These are phyloP conservation scores for Bruguiera sexangula DNA, from an alignment of 345 rosid species.

Conservation along the genomic window DNA sequence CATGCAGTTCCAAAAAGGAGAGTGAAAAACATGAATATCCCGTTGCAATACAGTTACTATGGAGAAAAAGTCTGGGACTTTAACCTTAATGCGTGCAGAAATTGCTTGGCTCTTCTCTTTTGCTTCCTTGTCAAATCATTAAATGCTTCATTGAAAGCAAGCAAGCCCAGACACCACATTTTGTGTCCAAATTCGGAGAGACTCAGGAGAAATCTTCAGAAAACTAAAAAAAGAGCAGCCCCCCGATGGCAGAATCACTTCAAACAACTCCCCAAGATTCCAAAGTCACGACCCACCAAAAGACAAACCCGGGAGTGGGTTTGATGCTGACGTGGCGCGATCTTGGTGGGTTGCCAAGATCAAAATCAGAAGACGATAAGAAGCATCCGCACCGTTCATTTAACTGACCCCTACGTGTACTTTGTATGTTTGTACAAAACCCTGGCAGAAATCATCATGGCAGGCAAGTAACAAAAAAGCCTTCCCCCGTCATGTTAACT, in stretches of 20 bases:
- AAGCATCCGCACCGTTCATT: conserved; percentile 12
- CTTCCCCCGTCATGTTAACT: conserved; percentile 56
- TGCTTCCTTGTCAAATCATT: conserved; percentile 18
- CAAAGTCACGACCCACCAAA: no score
- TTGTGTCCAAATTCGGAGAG: background rate
- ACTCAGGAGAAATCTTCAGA: no score
- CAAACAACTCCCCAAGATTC: no score
- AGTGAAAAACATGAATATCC: no score
- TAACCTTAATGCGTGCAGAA: conserved; percentile 7
- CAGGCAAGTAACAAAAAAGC: no score
- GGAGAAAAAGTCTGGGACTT: background rate
- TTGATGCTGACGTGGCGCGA: conserved; percentile 15
- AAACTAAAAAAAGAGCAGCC: background rate
- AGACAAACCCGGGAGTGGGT: background rate
- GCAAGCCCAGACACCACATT: conserved; percentile 5
- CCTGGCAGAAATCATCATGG: no score
- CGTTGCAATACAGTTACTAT: background rate
- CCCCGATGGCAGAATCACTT: no score
- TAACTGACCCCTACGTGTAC: no score
- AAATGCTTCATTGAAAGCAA: conserved; percentile 4
- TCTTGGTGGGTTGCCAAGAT: background rate
- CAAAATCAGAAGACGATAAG: background rate
- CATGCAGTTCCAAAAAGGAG: no score
- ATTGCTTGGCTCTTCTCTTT: conserved; percentile 18
- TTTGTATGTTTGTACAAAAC: no score